Evolutionary conservation across 495 filamentous ascomycete genomes (phyloP).

Genomic region (Lophium mytilinum): DNA sequence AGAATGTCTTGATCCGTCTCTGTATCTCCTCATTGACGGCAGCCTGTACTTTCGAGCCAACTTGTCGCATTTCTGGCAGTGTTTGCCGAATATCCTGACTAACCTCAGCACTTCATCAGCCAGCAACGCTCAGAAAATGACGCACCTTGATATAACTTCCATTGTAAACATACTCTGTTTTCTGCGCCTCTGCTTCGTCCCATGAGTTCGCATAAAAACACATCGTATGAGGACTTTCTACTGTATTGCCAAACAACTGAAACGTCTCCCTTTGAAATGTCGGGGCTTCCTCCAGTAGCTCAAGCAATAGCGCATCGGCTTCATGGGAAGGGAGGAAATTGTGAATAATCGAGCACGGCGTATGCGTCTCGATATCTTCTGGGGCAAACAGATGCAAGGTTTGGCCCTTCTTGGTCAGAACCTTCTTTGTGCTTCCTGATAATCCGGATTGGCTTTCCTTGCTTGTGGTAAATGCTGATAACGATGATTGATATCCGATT

Average conservation of each 20-base stretch:
- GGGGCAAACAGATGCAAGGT: constrained; percentile 78
- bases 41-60: constrained; percentile 56
- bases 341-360: constrained; percentile 84
- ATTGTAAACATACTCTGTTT: constrained; percentile 76
- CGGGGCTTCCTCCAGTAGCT: constrained; percentile 68
- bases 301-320: constrained; percentile 63
- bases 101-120: not conserved
- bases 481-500: constrained; percentile 28
- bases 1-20: constrained; percentile 52
- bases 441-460: not conserved
- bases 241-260: constrained; percentile 77
- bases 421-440: constrained; percentile 24
- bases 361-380: constrained; percentile 65
- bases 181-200: constrained; percentile 54
- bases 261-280: constrained; percentile 68
- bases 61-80: constrained; percentile 59
- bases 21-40: constrained; percentile 69
- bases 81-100: constrained; percentile 61
- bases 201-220: constrained; percentile 69
- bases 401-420: constrained; percentile 63
- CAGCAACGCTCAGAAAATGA: too few species aligned
- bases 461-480: constrained; percentile 21
- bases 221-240: constrained; percentile 71
- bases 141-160: constrained; percentile 55
- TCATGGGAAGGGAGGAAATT: constrained; percentile 70